phyloP scores from a whole-genome alignment of 164 flowering plant genomes.

The Pachysandra terminalis region DNA sequence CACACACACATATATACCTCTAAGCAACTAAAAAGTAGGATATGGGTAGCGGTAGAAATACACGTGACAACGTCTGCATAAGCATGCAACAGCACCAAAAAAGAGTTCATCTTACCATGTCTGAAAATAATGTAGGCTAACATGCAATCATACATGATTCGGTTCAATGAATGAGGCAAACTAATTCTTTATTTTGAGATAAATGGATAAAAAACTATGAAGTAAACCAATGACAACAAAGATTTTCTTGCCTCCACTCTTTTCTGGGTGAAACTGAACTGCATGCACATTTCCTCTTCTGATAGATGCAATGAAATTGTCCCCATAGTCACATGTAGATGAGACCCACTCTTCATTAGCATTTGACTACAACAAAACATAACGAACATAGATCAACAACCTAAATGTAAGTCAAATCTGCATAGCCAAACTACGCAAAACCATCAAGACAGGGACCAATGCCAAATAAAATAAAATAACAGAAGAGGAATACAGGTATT shows the following conservation, averaged over 20 bases:
- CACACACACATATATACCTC: too few relatives aligned
- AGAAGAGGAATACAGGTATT: slow-evolving; percentile 48
- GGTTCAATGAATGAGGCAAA: neutral
- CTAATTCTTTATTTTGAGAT: too few relatives aligned
- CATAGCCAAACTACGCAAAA: slow-evolving; percentile 4
- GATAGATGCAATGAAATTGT: slow-evolving; percentile 78
- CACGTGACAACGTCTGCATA: too few relatives aligned
- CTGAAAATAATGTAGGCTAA: neutral
- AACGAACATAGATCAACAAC: slow-evolving; percentile 7
- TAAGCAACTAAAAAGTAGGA: too few relatives aligned
- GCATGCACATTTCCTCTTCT: slow-evolving; percentile 92
- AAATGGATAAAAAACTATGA: neutral
- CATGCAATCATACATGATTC: neutral
- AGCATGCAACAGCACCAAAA: neutral
- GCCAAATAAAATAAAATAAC: too few relatives aligned
- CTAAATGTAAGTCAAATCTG: slow-evolving; percentile 2
- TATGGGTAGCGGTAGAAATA: too few relatives aligned
- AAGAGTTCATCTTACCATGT: too few relatives aligned
- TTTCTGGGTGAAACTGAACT: slow-evolving; percentile 98
- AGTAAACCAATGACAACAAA: slow-evolving; percentile 4
- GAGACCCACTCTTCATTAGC: slow-evolving; percentile 90
- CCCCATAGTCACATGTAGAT: slow-evolving; percentile 91
- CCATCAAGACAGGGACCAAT: neutral
- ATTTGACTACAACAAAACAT: slow-evolving; percentile 46
- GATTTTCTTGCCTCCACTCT: slow-evolving; percentile 82